phyloP scores from a whole-genome alignment of 768 basidiomycete genomes.

The Filobasidium wieringae region DNA sequence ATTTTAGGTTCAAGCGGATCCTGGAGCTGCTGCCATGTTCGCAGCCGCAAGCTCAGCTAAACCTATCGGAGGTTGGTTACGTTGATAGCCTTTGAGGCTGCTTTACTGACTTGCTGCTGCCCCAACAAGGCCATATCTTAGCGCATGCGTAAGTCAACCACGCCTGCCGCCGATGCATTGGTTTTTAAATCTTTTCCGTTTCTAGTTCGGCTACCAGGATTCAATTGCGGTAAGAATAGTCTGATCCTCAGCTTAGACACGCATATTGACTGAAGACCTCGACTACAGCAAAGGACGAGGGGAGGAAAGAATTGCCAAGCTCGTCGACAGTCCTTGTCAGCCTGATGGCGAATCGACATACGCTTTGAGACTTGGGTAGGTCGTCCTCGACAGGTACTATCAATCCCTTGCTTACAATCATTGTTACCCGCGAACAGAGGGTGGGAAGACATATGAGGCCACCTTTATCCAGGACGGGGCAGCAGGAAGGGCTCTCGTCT shows the following conservation, averaged over 20 bases:
- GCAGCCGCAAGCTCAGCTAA: conserved; percentile 87
- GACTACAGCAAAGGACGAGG: conserved; percentile 33
- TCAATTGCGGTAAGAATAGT: conserved; percentile 17
- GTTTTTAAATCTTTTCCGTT: background rate
- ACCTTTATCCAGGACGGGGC: too few species aligned
- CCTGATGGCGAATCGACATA: conserved; percentile 38
- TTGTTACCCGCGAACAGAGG: background rate
- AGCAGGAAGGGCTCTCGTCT: too few species aligned
- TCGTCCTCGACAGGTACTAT: background rate
- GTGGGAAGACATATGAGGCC: conserved; percentile 3
- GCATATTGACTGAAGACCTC: background rate
- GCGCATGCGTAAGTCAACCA: conserved; percentile 31
- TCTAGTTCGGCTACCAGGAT: conserved; percentile 36
- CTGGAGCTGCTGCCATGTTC: conserved; percentile 55
- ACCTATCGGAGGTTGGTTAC: conserved; percentile 47
- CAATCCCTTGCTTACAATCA: too few species aligned
- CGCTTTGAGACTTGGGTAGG: conserved; percentile 28
- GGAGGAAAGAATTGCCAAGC: conserved; percentile 37
- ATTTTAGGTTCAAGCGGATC: conserved; percentile 54
- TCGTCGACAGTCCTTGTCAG: conserved; percentile 34
- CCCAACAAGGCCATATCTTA: conserved; percentile 27
- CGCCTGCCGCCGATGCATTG: background rate
- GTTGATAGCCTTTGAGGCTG: background rate
- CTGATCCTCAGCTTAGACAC: background rate
- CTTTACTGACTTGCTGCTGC: background rate